These are phyloP conservation scores for Backusella australiensis DNA, from an alignment of 192 early-diverging fungal species.

Conservation along the genomic window DNA sequence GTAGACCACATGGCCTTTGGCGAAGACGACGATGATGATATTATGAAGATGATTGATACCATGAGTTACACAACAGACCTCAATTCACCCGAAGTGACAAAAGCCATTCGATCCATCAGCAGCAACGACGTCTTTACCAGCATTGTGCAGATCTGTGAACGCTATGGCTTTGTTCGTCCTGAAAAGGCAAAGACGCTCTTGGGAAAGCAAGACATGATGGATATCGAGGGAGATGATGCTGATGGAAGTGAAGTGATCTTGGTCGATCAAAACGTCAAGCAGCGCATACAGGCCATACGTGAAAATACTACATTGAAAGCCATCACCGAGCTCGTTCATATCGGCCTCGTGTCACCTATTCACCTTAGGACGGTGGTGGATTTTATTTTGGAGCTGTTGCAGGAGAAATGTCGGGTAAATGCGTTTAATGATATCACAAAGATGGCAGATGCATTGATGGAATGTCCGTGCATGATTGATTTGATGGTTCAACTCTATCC, in stretches of 20 bases:
- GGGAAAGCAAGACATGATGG: not conserved
- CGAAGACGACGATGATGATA: constrained; percentile 9
- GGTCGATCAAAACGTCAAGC: constrained; percentile 29
- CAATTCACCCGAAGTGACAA: constrained; percentile 21
- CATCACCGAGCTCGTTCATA: constrained; percentile 22
- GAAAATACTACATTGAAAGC: constrained; percentile 3
- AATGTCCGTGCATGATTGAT: constrained; percentile 30
- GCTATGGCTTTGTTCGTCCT: constrained; percentile 17
- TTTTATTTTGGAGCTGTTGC: constrained; percentile 29
- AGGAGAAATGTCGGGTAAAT: constrained; percentile 8
- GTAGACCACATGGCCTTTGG: constrained; percentile 16
- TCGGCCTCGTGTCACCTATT: constrained; percentile 26
- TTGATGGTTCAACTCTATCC: constrained; percentile 33
- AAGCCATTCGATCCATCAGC: constrained; percentile 25
- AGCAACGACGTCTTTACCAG: constrained; percentile 24
- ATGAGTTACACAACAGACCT: constrained; percentile 12
- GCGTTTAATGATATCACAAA: constrained; percentile 23
- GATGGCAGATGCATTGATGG: constrained; percentile 23
- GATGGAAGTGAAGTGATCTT: not conserved
- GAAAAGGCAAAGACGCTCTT: constrained; percentile 2
- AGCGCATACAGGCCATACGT: constrained; percentile 21
- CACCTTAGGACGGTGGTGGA: constrained; percentile 25
- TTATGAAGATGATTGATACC: constrained; percentile 28
- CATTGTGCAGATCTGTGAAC: constrained; percentile 26
- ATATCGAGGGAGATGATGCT: not conserved